Conservation (phyloP, 441 rosid species). For the Mallotus repandus region DNA sequence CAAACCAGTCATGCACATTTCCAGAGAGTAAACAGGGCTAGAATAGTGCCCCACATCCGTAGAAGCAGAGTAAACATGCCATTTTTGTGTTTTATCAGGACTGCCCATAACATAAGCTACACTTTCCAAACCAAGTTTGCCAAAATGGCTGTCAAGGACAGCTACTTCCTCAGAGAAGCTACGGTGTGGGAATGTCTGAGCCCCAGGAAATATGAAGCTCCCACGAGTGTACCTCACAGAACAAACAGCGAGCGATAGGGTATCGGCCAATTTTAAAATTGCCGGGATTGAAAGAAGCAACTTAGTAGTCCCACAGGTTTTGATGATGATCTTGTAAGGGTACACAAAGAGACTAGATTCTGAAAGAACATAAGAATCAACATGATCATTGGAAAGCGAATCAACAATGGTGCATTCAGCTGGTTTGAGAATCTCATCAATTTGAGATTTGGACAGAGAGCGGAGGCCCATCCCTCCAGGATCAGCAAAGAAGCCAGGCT, state of each 20-base stretch:
- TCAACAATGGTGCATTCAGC: slow-evolving; percentile 87
- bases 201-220: slow-evolving; percentile 59
- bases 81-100: slow-evolving; percentile 41
- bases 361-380: slow-evolving; percentile 76
- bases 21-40: slow-evolving; percentile 50
- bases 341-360: slow-evolving; percentile 81
- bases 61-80: slow-evolving; percentile 78
- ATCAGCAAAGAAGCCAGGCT: slow-evolving; percentile 48
- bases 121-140: slow-evolving; percentile 51
- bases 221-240: slow-evolving; percentile 72
- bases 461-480: slow-evolving; percentile 63
- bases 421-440: slow-evolving; percentile 63
- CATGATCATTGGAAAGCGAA: slow-evolving; percentile 49
- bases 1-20: slow-evolving; percentile 89
- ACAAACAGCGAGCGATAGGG: slow-evolving; percentile 46
- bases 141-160: slow-evolving; percentile 58
- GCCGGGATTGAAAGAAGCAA: slow-evolving; percentile 64
- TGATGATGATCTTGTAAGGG: slow-evolving; percentile 71
- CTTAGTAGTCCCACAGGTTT: slow-evolving; percentile 90
- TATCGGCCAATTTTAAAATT: slow-evolving; percentile 47
- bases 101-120: slow-evolving; percentile 61
- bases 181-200: slow-evolving; percentile 72
- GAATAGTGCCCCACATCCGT: slow-evolving; percentile 14
- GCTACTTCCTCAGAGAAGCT: slow-evolving; percentile 72
- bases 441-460: slow-evolving; percentile 45